phyloP scores from a whole-genome alignment of 2,329 filamentous ascomycete genomes.

The Trematosphaeria pertusa region DNA sequence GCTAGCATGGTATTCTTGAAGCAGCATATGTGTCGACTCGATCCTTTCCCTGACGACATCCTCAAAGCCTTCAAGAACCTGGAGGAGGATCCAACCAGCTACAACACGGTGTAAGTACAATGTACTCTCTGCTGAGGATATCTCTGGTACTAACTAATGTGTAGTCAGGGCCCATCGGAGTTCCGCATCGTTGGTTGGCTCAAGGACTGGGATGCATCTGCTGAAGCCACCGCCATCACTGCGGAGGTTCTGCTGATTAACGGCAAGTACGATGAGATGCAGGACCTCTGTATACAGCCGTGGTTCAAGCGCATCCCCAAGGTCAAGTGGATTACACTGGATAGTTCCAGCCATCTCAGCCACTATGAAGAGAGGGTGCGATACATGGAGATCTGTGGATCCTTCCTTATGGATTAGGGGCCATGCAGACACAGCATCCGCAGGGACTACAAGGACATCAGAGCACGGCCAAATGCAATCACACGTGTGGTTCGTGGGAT shows the following conservation, averaged over 20 bases:
- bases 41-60: slow-evolving; percentile 27
- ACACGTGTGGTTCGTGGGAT: too few species aligned
- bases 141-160: not conserved
- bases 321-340: slow-evolving; percentile 48
- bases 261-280: slow-evolving; percentile 51
- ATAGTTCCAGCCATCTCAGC: slow-evolving; percentile 6
- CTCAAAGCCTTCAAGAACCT: slow-evolving; percentile 29
- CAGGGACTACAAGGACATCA: too few species aligned
- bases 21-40: slow-evolving; percentile 11
- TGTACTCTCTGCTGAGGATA: too few species aligned
- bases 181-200: slow-evolving; percentile 49
- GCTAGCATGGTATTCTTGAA: slow-evolving; percentile 14
- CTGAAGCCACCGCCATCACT: slow-evolving; percentile 25
- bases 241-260: slow-evolving; percentile 51
- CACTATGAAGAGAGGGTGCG: slow-evolving; percentile 9
- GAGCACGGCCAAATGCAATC: too few species aligned
- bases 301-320: slow-evolving; percentile 47
- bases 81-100: slow-evolving; percentile 43
- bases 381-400: slow-evolving; percentile 4
- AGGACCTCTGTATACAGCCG: slow-evolving; percentile 42
- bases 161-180: slow-evolving; percentile 45
- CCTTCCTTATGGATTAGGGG: slow-evolving; percentile 7
- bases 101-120: slow-evolving; percentile 42
- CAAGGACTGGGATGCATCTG: slow-evolving; percentile 43
- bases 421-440: too few species aligned